phyloP scores from a whole-genome alignment of 106 monocot genomes.

The Apostasia ramifera region DNA sequence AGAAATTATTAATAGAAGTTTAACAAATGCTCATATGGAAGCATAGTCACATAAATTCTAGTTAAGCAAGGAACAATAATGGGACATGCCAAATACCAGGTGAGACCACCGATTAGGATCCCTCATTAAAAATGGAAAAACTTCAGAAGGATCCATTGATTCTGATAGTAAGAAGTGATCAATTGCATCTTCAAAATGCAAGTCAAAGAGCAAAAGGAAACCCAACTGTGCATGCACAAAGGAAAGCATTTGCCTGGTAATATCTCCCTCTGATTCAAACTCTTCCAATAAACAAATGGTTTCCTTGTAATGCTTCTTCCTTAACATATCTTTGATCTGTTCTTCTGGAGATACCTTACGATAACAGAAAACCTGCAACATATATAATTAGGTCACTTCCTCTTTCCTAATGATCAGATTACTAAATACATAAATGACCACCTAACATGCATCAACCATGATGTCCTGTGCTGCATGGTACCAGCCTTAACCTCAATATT shows the following conservation, averaged over 20 bases:
- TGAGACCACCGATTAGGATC: constrained; percentile 94
- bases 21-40: no score
- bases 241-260: constrained; percentile 74
- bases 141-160: constrained; percentile 86
- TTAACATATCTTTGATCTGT: constrained; percentile 88
- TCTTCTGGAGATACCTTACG: constrained; percentile 70
- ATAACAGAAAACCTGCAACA: constrained; percentile 59
- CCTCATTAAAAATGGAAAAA: constrained; percentile 93
- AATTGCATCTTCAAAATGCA: constrained; percentile 95
- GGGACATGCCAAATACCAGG: constrained; percentile 40
- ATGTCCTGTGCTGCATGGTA: no score
- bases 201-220: constrained; percentile 84
- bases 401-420: no score
- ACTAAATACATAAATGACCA: no score
- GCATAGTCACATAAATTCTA: not conserved
- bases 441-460: no score
- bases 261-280: constrained; percentile 69
- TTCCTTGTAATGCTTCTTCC: constrained; percentile 71
- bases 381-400: not conserved
- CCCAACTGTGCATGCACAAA: constrained; percentile 99
- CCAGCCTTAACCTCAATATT: no score
- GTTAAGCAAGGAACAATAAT: not conserved
- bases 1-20: no score
- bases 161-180: constrained; percentile 93
- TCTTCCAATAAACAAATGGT: constrained; percentile 68